These are phyloP conservation scores for Auriscalpium microsporum DNA, from an alignment of 768 basidiomycete genomes.

Conservation along the genomic window DNA sequence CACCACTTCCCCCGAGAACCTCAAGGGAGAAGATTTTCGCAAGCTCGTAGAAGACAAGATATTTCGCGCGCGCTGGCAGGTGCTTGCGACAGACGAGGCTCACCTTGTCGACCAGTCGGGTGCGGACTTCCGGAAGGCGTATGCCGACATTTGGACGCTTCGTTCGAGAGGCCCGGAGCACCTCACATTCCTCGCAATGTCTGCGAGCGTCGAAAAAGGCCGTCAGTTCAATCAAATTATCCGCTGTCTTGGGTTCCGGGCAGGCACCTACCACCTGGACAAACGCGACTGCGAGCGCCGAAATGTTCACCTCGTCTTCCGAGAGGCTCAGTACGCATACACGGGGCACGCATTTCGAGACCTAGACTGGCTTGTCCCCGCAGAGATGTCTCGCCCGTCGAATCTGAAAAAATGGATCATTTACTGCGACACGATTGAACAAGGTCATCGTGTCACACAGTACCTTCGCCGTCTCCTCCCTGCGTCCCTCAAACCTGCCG, in stretches of 20 bases:
- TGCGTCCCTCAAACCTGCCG: no score
- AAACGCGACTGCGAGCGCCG: slow-evolving; percentile 5
- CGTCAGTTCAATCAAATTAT: not conserved
- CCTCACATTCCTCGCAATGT: not conserved
- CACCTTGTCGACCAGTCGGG: not conserved
- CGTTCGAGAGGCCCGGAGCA: not conserved
- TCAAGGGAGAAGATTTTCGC: not conserved
- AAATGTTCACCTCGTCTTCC: slow-evolving; percentile 5
- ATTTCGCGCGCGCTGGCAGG: not conserved
- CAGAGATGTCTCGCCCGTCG: no score
- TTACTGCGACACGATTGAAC: no score
- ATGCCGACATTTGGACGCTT: not conserved
- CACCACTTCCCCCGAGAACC: not conserved
- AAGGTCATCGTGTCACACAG: no score
- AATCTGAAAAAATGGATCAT: no score
- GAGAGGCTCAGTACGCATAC: not conserved
- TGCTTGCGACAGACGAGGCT: not conserved
- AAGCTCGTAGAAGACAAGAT: not conserved
- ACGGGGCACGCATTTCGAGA: no score
- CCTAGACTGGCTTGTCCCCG: no score
- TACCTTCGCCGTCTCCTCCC: no score
- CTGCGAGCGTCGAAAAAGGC: not conserved
- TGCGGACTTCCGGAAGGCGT: not conserved
- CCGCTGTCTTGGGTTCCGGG: not conserved
- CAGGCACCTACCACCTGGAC: not conserved